These are phyloP conservation scores for Ensete ventricosum DNA, from an alignment of 176 grass and related monocot genomes.

Conservation along the genomic window DNA sequence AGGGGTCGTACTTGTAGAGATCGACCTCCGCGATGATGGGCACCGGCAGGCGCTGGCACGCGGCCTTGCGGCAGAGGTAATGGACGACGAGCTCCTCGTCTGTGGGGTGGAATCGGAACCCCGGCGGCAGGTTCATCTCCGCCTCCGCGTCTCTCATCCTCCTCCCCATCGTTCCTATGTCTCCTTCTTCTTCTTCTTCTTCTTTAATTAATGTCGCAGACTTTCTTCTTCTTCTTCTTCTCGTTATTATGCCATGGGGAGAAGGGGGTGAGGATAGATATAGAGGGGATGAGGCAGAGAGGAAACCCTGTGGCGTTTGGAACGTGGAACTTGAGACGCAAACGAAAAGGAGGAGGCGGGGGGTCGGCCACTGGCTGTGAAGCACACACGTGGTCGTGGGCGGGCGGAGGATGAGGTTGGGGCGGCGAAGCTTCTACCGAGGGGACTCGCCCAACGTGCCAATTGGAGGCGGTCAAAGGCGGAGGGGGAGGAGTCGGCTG, in stretches of 20 bases:
- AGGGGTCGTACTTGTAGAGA: background rate
- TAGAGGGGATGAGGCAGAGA: too few relatives aligned
- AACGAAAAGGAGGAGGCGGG: too few relatives aligned
- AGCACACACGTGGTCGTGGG: background rate
- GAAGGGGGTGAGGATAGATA: background rate
- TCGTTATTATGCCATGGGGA: background rate
- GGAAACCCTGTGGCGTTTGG: background rate
- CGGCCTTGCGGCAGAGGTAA: slow-evolving; percentile 60
- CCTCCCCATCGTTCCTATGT: background rate
- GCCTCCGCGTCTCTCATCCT: slow-evolving; percentile 55
- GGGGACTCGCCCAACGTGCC: background rate
- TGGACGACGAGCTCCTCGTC: slow-evolving; percentile 35
- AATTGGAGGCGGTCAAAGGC: too few relatives aligned
- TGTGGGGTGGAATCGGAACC: slow-evolving; percentile 12
- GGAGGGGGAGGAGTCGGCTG: background rate
- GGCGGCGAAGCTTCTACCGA: background rate
- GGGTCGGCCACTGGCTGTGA: background rate
- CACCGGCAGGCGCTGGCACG: slow-evolving; percentile 31
- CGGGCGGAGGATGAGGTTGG: background rate
- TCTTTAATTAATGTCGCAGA: background rate
- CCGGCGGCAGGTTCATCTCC: slow-evolving; percentile 41
- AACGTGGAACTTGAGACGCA: background rate
- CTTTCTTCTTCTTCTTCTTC: too few relatives aligned
- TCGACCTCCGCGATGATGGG: background rate
- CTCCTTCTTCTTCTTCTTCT: background rate